phyloP scores from a whole-genome alignment of 1,139 yeast species.

The Pichia inconspicua region DNA sequence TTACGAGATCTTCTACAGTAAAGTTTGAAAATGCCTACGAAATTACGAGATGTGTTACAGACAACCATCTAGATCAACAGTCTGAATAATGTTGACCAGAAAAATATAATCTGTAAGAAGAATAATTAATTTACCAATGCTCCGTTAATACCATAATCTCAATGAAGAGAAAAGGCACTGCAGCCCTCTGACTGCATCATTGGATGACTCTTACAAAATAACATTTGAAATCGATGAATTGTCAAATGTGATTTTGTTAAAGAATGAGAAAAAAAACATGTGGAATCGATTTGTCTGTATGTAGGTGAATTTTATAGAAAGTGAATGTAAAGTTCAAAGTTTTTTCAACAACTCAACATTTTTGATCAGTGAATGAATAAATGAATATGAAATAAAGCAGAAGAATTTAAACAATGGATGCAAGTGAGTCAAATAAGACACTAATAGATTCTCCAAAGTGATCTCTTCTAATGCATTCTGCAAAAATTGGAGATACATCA shows the following conservation, averaged over 20 bases:
- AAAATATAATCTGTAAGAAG: constrained; percentile 10
- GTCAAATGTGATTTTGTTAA: not conserved
- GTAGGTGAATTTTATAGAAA: not conserved
- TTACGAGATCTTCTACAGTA: not conserved
- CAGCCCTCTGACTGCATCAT: constrained; percentile 56
- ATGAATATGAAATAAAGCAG: not conserved
- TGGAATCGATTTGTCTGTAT: not conserved
- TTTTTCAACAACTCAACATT: not conserved
- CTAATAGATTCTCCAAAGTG: constrained; percentile 96
- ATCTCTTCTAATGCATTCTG: constrained; percentile 97
- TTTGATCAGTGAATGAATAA: not conserved
- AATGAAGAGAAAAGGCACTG: constrained; percentile 40
- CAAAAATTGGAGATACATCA: constrained; percentile 90
- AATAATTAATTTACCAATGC: constrained; percentile 43
- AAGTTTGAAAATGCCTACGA: not conserved
- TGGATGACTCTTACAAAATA: constrained; percentile 23
- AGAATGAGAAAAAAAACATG: not conserved
- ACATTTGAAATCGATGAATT: not conserved
- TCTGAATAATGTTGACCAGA: constrained; percentile 14
- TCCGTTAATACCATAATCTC: constrained; percentile 51
- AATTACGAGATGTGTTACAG: constrained; percentile 8
- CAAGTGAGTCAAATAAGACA: constrained; percentile 80
- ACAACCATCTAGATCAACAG: constrained; percentile 12
- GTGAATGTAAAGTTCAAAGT: constrained; percentile 2
- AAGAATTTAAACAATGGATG: constrained; percentile 42